Evolutionary conservation across 2,329 filamentous ascomycete genomes (phyloP).

Genomic region (Fusarium agapanthi): DNA sequence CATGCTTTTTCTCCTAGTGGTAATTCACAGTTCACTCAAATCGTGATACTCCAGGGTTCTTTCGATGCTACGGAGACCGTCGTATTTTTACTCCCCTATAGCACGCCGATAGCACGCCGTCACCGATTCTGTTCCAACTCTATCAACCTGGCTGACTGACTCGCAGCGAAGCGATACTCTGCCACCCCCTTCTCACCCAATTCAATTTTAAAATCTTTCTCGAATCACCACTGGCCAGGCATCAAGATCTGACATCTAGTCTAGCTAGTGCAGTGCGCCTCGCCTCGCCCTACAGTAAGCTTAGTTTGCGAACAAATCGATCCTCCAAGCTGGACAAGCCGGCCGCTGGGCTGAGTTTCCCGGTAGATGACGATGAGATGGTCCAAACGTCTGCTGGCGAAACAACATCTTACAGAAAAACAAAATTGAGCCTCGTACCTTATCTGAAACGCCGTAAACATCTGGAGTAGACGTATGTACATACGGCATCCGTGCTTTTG

Average conservation of each 20-base stretch:
- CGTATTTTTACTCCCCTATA: not conserved
- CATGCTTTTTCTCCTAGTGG: not conserved
- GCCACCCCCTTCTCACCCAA: conserved; percentile 7
- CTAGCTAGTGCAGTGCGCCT: conserved; percentile 5
- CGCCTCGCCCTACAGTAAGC: conserved; percentile 4
- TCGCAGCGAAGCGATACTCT: conserved; percentile 6
- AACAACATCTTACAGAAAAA: not conserved
- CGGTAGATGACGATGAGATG: conserved; percentile 2
- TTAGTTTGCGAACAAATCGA: not conserved
- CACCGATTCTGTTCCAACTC: not conserved
- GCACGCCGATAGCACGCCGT: not conserved
- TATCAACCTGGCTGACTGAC: conserved; percentile 14
- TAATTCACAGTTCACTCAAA: conserved; percentile 14
- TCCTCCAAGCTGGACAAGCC: not conserved
- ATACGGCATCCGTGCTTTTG: not conserved
- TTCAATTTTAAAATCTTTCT: conserved; percentile 16
- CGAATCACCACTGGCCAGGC: not conserved
- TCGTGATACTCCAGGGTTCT: not conserved
- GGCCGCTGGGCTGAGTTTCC: conserved; percentile 32
- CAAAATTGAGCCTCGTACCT: conserved; percentile 2
- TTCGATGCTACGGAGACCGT: not conserved
- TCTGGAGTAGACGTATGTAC: not conserved
- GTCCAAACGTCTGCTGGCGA: not conserved
- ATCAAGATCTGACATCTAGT: conserved; percentile 18
- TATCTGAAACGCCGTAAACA: conserved; percentile 17